phyloP scores from a whole-genome alignment of 2,329 filamentous ascomycete genomes.

The Pyrenophora teres region DNA sequence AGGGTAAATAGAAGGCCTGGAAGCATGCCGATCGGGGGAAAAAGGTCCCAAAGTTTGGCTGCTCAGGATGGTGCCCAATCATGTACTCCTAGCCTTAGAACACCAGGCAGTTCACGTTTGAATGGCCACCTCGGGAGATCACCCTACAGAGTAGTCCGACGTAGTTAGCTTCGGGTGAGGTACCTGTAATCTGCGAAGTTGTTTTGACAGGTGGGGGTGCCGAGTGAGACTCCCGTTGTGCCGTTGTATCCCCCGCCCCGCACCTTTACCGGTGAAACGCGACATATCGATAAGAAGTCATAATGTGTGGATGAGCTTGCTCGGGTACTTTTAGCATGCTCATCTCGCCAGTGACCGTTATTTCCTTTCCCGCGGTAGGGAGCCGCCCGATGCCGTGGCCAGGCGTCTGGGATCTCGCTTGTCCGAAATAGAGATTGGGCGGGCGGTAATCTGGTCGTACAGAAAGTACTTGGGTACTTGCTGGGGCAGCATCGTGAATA shows the following conservation, averaged over 20 bases:
- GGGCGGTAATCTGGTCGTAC: conserved; percentile 33
- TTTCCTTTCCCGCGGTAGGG: background rate
- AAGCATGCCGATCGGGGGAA: too few species aligned
- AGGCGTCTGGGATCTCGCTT: conserved; percentile 15
- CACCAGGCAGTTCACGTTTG: conserved; percentile 9
- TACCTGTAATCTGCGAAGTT: conserved; percentile 19
- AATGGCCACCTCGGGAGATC: conserved; percentile 1
- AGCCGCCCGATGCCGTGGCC: conserved; percentile 9
- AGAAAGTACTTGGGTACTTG: background rate
- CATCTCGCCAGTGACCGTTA: conserved; percentile 1
- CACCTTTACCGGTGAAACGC: conserved; percentile 14
- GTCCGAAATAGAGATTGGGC: conserved; percentile 30
- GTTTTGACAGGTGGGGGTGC: conserved; percentile 9
- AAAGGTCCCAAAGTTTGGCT: background rate
- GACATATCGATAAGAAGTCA: background rate
- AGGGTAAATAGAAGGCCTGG: too few species aligned
- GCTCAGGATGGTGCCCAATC: background rate
- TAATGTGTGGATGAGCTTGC: background rate
- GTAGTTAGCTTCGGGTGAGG: conserved; percentile 9
- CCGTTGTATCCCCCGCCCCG: conserved; percentile 6
- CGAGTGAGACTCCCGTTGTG: conserved; percentile 2
- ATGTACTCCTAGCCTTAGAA: background rate
- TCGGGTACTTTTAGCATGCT: conserved; percentile 1
- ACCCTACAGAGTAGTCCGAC: conserved; percentile 8
- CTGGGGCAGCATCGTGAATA: conserved; percentile 7